Conservation (phyloP, 805 yeast genomes). For the Brettanomyces naardenensis region DNA sequence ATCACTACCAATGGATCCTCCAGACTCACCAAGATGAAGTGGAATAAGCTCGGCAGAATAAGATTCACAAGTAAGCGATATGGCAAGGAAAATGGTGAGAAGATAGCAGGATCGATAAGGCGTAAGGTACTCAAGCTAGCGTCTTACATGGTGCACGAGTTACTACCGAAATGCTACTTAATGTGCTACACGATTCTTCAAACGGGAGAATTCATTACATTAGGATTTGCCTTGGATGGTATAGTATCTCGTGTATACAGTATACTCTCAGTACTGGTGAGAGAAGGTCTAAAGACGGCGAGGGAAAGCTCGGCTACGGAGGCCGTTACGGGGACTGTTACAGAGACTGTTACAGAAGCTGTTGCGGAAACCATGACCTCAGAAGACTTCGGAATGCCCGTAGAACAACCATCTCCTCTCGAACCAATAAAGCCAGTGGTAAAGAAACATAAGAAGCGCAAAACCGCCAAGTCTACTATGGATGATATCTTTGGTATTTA, state of each 20-base stretch:
- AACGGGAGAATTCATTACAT: slow-evolving; percentile 66
- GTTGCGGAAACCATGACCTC: not conserved
- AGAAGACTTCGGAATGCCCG: not conserved
- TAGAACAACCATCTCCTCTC: not conserved
- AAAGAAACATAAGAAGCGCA: slow-evolving; percentile 13
- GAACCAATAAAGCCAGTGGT: not conserved
- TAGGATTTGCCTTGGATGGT: slow-evolving; percentile 67
- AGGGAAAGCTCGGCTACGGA: no score
- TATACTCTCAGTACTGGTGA: slow-evolving; percentile 26
- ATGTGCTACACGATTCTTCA: slow-evolving; percentile 62
- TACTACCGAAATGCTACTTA: slow-evolving; percentile 43
- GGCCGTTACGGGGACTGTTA: no score
- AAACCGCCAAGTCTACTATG: slow-evolving; percentile 46
- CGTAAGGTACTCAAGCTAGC: slow-evolving; percentile 4
- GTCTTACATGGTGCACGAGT: slow-evolving; percentile 26
- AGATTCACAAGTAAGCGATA: slow-evolving; percentile 9
- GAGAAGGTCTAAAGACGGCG: no score
- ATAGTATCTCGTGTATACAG: slow-evolving; percentile 38
- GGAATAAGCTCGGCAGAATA: slow-evolving; percentile 6
- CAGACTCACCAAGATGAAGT: slow-evolving; percentile 8
- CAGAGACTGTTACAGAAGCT: not conserved
- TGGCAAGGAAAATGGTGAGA: slow-evolving; percentile 2
- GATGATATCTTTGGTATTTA: slow-evolving; percentile 67
- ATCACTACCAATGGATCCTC: slow-evolving; percentile 2
- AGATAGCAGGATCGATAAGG: slow-evolving; percentile 5